Conservation (phyloP, 1,284 basidiomycete species). For the Sporisorium graminicola region DNA sequence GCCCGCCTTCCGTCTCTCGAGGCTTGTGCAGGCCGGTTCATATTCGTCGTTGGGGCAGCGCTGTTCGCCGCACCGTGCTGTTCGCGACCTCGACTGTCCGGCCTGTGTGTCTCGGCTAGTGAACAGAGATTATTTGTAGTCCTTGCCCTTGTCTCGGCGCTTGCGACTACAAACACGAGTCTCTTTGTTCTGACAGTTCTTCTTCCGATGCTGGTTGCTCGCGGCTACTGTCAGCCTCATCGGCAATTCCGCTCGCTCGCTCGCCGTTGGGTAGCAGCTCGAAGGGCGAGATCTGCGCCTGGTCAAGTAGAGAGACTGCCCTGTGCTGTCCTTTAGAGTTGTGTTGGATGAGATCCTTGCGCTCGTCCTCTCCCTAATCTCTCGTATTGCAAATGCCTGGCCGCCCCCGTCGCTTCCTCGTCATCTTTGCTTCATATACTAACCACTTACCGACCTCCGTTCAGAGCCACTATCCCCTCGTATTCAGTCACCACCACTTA, state of each 20-base stretch:
- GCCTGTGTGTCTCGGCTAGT: background rate
- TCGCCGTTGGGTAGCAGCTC: too few relatives aligned
- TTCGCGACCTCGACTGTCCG: too few relatives aligned
- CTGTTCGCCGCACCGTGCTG: background rate
- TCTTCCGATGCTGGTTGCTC: background rate
- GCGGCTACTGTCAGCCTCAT: background rate
- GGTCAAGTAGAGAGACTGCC: too few relatives aligned
- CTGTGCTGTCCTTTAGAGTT: background rate
- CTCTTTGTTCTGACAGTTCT: background rate
- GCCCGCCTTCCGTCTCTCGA: too few relatives aligned
- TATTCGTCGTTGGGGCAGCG: background rate
- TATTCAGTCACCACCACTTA: background rate
- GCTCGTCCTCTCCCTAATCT: background rate
- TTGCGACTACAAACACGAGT: conserved; percentile 23
- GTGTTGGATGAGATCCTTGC: background rate
- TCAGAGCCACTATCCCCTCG: background rate
- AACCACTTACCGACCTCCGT: background rate
- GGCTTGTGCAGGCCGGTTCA: background rate
- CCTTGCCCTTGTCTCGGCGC: conserved; percentile 8
- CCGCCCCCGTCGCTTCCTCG: background rate
- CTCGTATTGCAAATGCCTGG: background rate
- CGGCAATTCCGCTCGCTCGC: too few relatives aligned
- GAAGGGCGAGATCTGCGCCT: too few relatives aligned
- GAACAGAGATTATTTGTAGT: conserved; percentile 6
- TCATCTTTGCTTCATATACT: conserved; percentile 20